A percentile compares a stretch with the other conserved stretches of the same genome.
Evolutionary conservation across 2,329 filamentous ascomycete species (phyloP).

Genomic region (Colletotrichum eremochloae): DNA sequence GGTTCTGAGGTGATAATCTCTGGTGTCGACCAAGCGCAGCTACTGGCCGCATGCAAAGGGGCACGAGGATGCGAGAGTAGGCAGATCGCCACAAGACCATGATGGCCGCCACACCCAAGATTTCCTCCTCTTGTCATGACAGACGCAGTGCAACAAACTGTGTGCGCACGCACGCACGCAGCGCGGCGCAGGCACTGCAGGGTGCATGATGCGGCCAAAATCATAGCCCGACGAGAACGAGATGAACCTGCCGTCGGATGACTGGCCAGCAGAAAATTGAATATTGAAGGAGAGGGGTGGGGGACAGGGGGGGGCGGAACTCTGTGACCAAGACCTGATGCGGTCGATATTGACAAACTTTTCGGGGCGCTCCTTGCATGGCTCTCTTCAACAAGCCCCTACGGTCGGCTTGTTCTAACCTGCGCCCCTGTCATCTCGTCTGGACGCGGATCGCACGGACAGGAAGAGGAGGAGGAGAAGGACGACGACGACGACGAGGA

Average conservation of each 20-base stretch:
- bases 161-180: slow-evolving; percentile 34
- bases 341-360: slow-evolving; percentile 8
- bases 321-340: background rate
- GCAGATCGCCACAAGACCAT: slow-evolving; percentile 1
- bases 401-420: background rate
- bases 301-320: background rate
- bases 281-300: background rate
- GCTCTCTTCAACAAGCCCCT: background rate
- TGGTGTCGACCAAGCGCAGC: background rate
- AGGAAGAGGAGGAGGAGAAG: background rate
- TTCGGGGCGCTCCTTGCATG: background rate
- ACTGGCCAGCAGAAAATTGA: background rate
- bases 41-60: no score
- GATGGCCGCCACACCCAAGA: slow-evolving; percentile 14
- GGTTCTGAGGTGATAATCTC: background rate
- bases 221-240: slow-evolving; percentile 5
- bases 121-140: slow-evolving; percentile 22
- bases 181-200: slow-evolving; percentile 29
- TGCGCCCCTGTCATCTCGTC: background rate
- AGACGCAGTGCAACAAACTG: slow-evolving; percentile 35
- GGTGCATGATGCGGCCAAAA: slow-evolving; percentile 29
- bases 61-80: background rate
- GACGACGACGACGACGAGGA: background rate
- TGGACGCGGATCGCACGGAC: slow-evolving; percentile 4
- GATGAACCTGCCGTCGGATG: slow-evolving; percentile 5